Conservation (phyloP, 2,329 filamentous ascomycete species). For the Penicillium fuscoglaucum region DNA sequence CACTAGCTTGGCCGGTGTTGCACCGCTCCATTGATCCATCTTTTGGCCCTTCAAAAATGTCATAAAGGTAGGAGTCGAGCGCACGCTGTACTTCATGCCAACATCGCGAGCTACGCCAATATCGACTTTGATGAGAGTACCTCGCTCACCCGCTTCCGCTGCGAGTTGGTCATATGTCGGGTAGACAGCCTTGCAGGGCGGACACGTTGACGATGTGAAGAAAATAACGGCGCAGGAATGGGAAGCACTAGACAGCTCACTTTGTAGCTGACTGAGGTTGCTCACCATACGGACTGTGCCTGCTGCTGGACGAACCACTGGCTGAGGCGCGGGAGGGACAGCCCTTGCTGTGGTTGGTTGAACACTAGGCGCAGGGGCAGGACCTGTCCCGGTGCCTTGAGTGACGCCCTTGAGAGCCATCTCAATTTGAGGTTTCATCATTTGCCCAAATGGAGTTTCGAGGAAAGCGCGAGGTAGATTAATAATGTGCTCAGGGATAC, state of each 20-base stretch:
- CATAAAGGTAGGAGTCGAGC: slow-evolving; percentile 83
- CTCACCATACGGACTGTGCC: slow-evolving; percentile 63
- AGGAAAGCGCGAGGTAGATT: slow-evolving; percentile 83
- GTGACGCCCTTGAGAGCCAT: slow-evolving; percentile 62
- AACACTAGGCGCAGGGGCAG: slow-evolving; percentile 20
- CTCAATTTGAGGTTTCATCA: slow-evolving; percentile 77
- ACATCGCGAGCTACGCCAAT: slow-evolving; percentile 66
- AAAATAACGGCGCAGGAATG: slow-evolving; percentile 78
- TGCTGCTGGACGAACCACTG: slow-evolving; percentile 16
- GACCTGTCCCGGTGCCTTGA: slow-evolving; percentile 52
- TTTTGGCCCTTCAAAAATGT: slow-evolving; percentile 76
- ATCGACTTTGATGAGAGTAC: slow-evolving; percentile 79
- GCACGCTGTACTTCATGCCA: slow-evolving; percentile 64
- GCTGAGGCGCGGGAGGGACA: slow-evolving; percentile 16
- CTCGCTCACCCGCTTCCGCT: slow-evolving; percentile 66
- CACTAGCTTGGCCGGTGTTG: slow-evolving; percentile 66
- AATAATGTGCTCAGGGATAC: slow-evolving; percentile 83
- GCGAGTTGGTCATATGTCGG: slow-evolving; percentile 80
- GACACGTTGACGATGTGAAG: slow-evolving; percentile 86
- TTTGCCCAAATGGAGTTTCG: slow-evolving; percentile 81
- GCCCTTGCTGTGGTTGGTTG: slow-evolving; percentile 10
- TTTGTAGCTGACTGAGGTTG: slow-evolving; percentile 60
- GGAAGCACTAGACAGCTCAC: slow-evolving; percentile 59
- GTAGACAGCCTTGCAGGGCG: slow-evolving; percentile 80
- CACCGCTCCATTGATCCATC: slow-evolving; percentile 78